Conservation (phyloP, 169 alveolate species). For the Theileria luwenshuni region DNA sequence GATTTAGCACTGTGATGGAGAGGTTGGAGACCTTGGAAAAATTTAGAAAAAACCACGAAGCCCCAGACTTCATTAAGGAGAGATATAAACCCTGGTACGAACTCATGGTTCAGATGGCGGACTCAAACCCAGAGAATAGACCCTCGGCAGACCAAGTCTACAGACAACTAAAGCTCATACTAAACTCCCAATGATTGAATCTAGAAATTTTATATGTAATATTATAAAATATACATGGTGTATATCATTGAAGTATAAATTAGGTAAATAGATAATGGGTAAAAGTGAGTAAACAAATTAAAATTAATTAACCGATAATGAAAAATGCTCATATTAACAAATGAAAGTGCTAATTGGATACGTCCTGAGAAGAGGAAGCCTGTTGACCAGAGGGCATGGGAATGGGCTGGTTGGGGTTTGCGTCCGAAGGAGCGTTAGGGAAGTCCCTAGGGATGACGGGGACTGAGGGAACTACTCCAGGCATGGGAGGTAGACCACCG, state of each 20-base stretch:
- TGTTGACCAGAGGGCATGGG: background rate
- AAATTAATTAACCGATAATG: no score
- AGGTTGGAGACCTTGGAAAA: slow-evolving; percentile 81
- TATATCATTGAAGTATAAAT: no score
- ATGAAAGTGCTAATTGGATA: no score
- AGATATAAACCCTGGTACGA: slow-evolving; percentile 80
- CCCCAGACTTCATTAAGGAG: slow-evolving; percentile 78
- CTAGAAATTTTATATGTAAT: no score
- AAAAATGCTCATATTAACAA: no score
- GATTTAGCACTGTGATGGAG: slow-evolving; percentile 87
- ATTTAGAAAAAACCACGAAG: slow-evolving; percentile 76
- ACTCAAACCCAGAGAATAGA: slow-evolving; percentile 81
- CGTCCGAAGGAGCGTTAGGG: background rate
- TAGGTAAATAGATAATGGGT: no score
- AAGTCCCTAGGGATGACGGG: slow-evolving; percentile 10
- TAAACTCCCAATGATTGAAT: no score
- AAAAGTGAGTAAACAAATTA: no score
- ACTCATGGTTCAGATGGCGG: slow-evolving; percentile 82
- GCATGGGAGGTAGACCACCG: slow-evolving; percentile 1
- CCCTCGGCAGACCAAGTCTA: slow-evolving; percentile 85
- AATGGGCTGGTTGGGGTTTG: background rate
- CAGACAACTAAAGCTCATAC: slow-evolving; percentile 67
- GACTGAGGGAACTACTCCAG: no score
- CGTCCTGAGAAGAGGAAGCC: no score
- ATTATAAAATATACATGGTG: no score